These are phyloP conservation scores for Ciborinia camelliae DNA, from an alignment of 2,329 filamentous ascomycete genomes.

Conservation along the genomic window DNA sequence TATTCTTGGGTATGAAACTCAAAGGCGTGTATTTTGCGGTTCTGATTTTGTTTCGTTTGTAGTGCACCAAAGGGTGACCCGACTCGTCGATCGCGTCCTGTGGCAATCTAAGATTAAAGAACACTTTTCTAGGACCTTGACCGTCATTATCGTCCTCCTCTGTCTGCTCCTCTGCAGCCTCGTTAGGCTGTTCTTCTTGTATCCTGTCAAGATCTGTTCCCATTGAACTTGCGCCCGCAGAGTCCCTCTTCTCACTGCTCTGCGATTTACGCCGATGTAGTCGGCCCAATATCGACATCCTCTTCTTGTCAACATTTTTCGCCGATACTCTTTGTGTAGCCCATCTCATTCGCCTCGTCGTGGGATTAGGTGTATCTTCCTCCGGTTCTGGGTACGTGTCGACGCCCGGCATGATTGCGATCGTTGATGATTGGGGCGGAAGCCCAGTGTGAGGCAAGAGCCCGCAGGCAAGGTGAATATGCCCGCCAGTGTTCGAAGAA, in stretches of 20 bases:
- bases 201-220: conserved; percentile 38
- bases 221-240: conserved; percentile 38
- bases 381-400: conserved; percentile 45
- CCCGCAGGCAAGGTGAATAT: conserved; percentile 17
- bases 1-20: conserved; percentile 92
- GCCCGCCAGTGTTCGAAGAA: conserved; percentile 17
- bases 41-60: conserved; percentile 90
- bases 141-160: conserved; percentile 41
- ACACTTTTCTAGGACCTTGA: conserved; percentile 57
- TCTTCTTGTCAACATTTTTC: conserved; percentile 72
- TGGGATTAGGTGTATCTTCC: conserved; percentile 44
- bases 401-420: conserved; percentile 17
- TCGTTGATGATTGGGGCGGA: conserved; percentile 16
- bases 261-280: conserved; percentile 57
- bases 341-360: conserved; percentile 83
- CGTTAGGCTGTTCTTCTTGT: conserved; percentile 30
- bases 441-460: conserved; percentile 21
- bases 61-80: conserved; percentile 66
- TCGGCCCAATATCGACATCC: conserved; percentile 76
- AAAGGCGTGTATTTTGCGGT: conserved; percentile 96
- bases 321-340: conserved; percentile 85
- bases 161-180: conserved; percentile 32
- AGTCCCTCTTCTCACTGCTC: conserved; percentile 61
- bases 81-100: conserved; percentile 73
- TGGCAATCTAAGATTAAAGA: conserved; percentile 83